phyloP scores from a whole-genome alignment of 306 rosid genomes.

The Rosa multiflora region DNA sequence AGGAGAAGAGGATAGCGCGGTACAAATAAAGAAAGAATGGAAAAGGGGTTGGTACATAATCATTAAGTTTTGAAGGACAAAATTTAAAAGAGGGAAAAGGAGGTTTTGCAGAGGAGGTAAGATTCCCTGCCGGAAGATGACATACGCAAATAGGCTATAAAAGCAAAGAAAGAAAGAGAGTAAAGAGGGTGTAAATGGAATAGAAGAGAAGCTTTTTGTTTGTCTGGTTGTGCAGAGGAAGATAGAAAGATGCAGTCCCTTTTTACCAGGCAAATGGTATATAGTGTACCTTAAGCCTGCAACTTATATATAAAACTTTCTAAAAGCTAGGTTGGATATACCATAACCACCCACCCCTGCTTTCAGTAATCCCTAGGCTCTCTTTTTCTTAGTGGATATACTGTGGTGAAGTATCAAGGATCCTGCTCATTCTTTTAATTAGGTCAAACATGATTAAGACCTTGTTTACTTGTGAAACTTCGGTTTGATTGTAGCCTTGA shows the following conservation, averaged over 20 bases:
- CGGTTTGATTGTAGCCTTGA: not conserved
- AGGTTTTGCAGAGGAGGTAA: conserved; percentile 40
- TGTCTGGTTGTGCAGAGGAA: conserved; percentile 62
- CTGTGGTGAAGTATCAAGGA: conserved; percentile 31
- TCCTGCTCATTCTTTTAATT: conserved; percentile 43
- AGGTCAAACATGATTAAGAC: conserved; percentile 19
- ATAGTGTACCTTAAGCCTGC: conserved; percentile 77
- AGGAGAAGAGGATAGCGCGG: conserved; percentile 26
- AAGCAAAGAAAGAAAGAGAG: conserved; percentile 11
- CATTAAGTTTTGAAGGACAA: conserved; percentile 54
- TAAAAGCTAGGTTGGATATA: conserved; percentile 85
- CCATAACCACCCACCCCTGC: conserved; percentile 65
- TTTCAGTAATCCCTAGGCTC: conserved; percentile 83
- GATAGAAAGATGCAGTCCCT: conserved; percentile 40
- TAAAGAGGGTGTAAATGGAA: conserved; percentile 28
- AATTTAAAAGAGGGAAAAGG: conserved; percentile 47
- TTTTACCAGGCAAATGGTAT: conserved; percentile 88
- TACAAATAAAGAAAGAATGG: conserved; percentile 30
- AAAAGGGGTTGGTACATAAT: conserved; percentile 51
- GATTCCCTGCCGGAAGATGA: conserved; percentile 86
- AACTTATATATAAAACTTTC: conserved; percentile 70
- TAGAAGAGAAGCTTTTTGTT: conserved; percentile 67
- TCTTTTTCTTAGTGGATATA: conserved; percentile 40
- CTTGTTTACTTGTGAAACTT: not conserved
- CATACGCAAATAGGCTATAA: conserved; percentile 56